Percentiles rank a stretch among this genome's conserved stretches.
Conservation (phyloP, 1,284 basidiomycete species). For the Sporisorium scitamineum region DNA sequence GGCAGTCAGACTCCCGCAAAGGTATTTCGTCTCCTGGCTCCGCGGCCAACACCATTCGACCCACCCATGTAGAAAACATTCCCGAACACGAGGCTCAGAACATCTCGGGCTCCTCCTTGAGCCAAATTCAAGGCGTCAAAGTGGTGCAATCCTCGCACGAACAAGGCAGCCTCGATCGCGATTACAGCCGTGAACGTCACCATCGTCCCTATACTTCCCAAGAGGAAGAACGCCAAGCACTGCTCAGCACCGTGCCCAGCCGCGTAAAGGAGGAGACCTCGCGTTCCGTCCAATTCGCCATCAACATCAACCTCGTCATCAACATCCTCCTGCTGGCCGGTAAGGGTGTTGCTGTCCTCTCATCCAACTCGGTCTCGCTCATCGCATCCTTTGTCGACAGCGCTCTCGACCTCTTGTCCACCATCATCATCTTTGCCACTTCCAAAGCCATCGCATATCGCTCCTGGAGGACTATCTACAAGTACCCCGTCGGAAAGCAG, state of each 20-base stretch:
- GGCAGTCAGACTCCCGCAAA: slow-evolving; percentile 25
- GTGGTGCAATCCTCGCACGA: slow-evolving; percentile 9
- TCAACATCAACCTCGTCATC: slow-evolving; percentile 67
- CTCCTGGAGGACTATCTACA: slow-evolving; percentile 62
- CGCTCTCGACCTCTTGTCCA: slow-evolving; percentile 73
- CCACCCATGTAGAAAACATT: slow-evolving; percentile 38
- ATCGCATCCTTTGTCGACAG: slow-evolving; percentile 74
- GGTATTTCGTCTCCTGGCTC: slow-evolving; percentile 25
- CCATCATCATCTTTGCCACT: slow-evolving; percentile 70
- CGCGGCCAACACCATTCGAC: slow-evolving; percentile 29
- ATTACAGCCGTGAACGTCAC: slow-evolving; percentile 25
- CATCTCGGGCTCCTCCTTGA: neutral
- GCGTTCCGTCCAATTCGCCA: slow-evolving; percentile 59
- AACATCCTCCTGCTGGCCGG: slow-evolving; percentile 72
- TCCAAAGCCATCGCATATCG: slow-evolving; percentile 63
- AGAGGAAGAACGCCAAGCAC: slow-evolving; percentile 59
- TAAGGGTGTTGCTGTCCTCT: slow-evolving; percentile 73
- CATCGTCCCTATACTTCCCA: slow-evolving; percentile 37
- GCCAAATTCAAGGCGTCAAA: slow-evolving; percentile 14
- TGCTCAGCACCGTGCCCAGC: slow-evolving; percentile 64
- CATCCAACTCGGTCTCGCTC: slow-evolving; percentile 74
- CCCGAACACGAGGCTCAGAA: slow-evolving; percentile 18
- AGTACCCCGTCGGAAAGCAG: slow-evolving; percentile 73
- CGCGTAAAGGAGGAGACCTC: slow-evolving; percentile 62
- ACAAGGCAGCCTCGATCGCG: slow-evolving; percentile 34